phyloP scores from a whole-genome alignment of 176 grass and related monocot genomes.

The Lolium perenne region DNA sequence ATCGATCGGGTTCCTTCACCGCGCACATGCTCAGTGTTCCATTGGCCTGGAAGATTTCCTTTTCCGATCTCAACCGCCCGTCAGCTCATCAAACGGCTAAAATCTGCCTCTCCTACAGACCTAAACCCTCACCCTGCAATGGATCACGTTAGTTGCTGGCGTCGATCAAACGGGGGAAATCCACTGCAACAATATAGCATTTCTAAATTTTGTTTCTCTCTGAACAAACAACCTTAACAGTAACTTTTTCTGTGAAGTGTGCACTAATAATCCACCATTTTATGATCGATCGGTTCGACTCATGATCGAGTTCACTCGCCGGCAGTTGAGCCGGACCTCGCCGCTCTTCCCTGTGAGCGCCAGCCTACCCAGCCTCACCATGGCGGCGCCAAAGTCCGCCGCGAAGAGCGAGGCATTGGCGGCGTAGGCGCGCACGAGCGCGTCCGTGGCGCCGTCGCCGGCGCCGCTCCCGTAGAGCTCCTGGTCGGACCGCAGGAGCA shows the following conservation, averaged over 20 bases:
- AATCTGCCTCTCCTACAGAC: background rate
- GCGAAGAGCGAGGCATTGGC: conserved; percentile 46
- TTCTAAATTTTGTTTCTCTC: background rate
- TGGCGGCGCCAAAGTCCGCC: conserved; percentile 64
- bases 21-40: no score
- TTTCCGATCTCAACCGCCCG: background rate
- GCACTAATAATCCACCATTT: background rate
- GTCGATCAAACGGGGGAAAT: background rate
- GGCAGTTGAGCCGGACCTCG: conserved; percentile 74
- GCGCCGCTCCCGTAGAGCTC: conserved; percentile 58
- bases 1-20: no score
- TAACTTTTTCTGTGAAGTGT: background rate
- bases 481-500: conserved; percentile 83
- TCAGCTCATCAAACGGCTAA: background rate
- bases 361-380: conserved; percentile 64
- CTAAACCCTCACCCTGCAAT: background rate
- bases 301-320: conserved; percentile 61
- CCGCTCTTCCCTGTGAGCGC: conserved; percentile 40
- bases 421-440: conserved; percentile 58
- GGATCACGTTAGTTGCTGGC: background rate
- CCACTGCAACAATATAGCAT: background rate
- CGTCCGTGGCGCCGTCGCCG: conserved; percentile 55
- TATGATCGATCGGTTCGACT: background rate
- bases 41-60: background rate
- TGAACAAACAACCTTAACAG: background rate